Evolutionary conservation across 2,329 filamentous ascomycete genomes (phyloP), one percentile per base, ranked within the genome.

Genomic region (Xylaria sp.): DNA sequence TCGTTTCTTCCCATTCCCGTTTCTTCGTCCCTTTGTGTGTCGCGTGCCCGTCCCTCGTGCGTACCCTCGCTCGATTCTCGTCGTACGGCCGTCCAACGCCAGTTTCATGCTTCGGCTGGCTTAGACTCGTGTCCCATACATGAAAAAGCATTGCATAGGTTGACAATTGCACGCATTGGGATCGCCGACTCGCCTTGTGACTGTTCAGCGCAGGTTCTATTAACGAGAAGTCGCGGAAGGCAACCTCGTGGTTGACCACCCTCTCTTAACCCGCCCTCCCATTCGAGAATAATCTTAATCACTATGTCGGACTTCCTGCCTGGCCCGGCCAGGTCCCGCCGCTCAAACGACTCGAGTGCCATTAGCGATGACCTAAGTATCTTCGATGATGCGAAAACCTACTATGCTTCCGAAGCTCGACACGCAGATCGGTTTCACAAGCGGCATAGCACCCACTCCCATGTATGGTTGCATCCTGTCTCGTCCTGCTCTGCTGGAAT

Each of bases 381-480:
- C 57, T 89, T 82, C 72, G 86, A 88, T 69, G 86, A 88, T 80
- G 87, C 87, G 68, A 84, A 83, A 76, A 89, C 87, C 28, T 89
- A 89, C 76, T 89, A 89, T 72, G 81, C 85, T 41, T 84, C 86
- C 28, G 87, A 88, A 44, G 85, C 87, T 63, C 85, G 87, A 64
- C 85, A 87, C 72, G 79, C 79, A 65, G 83, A 85, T 73, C 83
- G 83, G 39, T 81, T 80, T 61, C 85, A 86, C 25, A 80, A 81
- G 50, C 84, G 87, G 60, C 87, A 85, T 20, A 83, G 87, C 69
- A 89, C 87, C 25, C 88, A 86, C 72, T 88, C 87, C 2, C 87
- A 88, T 81, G 86, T 87, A 78, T 59, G 78, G 28, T 44, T 41
- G 15, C 48, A 50, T n/a, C 57, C 51, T 18, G 3, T 34, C 23